These are phyloP conservation scores for Letharia columbiana DNA, from an alignment of 495 filamentous ascomycete genomes.

Conservation along the genomic window DNA sequence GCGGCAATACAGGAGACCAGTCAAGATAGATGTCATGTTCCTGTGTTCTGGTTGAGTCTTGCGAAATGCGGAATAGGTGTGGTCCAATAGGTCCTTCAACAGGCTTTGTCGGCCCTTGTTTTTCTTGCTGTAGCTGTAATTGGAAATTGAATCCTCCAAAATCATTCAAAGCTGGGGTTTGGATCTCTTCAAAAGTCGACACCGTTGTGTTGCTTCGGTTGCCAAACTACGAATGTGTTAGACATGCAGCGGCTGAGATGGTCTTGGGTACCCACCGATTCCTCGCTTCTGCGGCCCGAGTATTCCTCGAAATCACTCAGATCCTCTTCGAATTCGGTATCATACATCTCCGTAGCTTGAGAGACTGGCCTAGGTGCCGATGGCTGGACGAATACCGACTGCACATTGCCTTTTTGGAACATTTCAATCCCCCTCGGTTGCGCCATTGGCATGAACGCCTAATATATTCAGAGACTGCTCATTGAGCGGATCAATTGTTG, in stretches of 20 bases:
- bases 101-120: constrained; percentile 40
- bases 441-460: constrained; percentile 30
- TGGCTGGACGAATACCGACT: constrained; percentile 26
- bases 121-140: constrained; percentile 28
- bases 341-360: constrained; percentile 60
- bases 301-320: constrained; percentile 54
- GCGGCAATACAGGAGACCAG: constrained; percentile 47
- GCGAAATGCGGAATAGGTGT: constrained; percentile 70
- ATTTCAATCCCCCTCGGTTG: constrained; percentile 34
- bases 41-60: constrained; percentile 31
- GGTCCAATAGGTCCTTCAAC: constrained; percentile 77
- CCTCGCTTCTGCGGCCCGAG: constrained; percentile 55
- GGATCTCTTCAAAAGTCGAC: constrained; percentile 66
- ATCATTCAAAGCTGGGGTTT: constrained; percentile 53
- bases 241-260: not conserved
- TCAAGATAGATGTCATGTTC: constrained; percentile 55
- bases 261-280: constrained; percentile 47
- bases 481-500: not conserved
- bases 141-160: constrained; percentile 42
- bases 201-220: constrained; percentile 63
- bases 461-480: not conserved
- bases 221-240: constrained; percentile 31
- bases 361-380: constrained; percentile 36
- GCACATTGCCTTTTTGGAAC: constrained; percentile 34
- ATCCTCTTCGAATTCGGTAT: constrained; percentile 65